These are phyloP conservation scores for Gomphus bonarii DNA, from an alignment of 1,284 basidiomycete species.

Conservation along the genomic window DNA sequence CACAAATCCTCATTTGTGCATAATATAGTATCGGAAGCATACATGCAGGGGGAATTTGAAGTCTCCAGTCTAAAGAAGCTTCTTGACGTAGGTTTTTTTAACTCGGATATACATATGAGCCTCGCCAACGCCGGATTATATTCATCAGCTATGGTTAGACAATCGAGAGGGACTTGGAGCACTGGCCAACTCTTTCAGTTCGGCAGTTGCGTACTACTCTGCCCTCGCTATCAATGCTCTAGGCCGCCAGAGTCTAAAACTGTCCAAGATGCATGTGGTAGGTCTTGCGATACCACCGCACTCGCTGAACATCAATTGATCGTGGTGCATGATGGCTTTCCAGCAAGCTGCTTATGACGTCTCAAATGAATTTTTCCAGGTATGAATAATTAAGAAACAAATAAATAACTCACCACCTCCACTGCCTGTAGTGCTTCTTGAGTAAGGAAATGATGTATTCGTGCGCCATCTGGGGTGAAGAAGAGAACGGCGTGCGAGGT, in stretches of 20 bases:
- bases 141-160: constrained; percentile 29
- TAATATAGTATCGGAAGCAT: constrained; percentile 24
- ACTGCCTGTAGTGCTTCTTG: constrained; percentile 20
- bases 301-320: too few species aligned
- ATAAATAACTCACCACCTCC: neutral
- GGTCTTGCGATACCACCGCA: too few species aligned
- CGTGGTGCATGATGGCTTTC: too few species aligned
- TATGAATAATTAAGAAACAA: neutral
- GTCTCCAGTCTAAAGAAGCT: constrained; percentile 27
- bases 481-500: constrained; percentile 18
- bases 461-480: constrained; percentile 29
- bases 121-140: constrained; percentile 14
- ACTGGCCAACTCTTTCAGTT: too few species aligned
- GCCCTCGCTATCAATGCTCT: too few species aligned
- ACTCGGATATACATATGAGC: constrained; percentile 17
- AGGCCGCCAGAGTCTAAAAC: too few species aligned
- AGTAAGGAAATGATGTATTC: constrained; percentile 39
- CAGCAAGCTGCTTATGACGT: constrained; percentile 31
- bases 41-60: constrained; percentile 27
- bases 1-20: neutral
- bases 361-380: constrained; percentile 21
- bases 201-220: too few species aligned
- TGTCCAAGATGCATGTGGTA: too few species aligned
- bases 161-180: constrained; percentile 21
- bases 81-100: constrained; percentile 22